Conservation (phyloP, 495 filamentous ascomycete species). For the Xylaria palmicola region DNA sequence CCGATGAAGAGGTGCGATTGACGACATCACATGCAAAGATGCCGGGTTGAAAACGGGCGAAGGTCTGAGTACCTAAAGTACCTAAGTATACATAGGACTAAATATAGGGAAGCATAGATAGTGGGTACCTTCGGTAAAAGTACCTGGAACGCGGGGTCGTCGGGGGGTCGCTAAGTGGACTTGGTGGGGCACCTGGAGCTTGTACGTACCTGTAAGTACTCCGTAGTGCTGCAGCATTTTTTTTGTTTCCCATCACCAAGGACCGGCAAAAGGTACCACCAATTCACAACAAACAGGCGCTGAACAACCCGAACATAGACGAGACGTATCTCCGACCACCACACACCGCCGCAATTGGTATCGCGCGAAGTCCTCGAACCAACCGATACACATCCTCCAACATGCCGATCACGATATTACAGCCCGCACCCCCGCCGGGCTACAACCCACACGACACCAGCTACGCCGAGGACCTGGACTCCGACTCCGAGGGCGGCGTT, state of each 20-base stretch:
- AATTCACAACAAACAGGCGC: not conserved
- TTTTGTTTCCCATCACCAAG: not conserved
- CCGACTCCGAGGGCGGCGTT: slow-evolving; percentile 52
- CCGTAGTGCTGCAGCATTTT: slow-evolving; percentile 9
- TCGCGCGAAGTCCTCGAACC: not conserved
- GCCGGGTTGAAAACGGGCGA: not conserved
- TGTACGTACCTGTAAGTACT: not conserved
- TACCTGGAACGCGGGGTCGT: not conserved
- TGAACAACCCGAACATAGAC: not conserved
- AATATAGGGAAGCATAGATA: too few relatives aligned
- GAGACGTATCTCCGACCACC: not conserved
- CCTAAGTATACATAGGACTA: too few relatives aligned
- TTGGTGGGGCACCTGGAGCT: not conserved
- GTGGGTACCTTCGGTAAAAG: not conserved
- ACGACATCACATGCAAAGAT: slow-evolving; percentile 12
- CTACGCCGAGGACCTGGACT: slow-evolving; percentile 19
- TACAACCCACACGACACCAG: slow-evolving; percentile 8
- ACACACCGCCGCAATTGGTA: not conserved
- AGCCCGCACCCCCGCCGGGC: slow-evolving; percentile 20
- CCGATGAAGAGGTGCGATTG: not conserved
- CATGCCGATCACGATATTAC: slow-evolving; percentile 35
- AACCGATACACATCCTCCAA: not conserved
- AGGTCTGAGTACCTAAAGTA: not conserved
- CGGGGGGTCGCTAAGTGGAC: too few relatives aligned
- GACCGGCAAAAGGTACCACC: not conserved